Percentiles rank a stretch among this genome's conserved stretches.
phyloP scores from a whole-genome alignment of 805 yeast species.

The Spathaspora hagerdaliae region DNA sequence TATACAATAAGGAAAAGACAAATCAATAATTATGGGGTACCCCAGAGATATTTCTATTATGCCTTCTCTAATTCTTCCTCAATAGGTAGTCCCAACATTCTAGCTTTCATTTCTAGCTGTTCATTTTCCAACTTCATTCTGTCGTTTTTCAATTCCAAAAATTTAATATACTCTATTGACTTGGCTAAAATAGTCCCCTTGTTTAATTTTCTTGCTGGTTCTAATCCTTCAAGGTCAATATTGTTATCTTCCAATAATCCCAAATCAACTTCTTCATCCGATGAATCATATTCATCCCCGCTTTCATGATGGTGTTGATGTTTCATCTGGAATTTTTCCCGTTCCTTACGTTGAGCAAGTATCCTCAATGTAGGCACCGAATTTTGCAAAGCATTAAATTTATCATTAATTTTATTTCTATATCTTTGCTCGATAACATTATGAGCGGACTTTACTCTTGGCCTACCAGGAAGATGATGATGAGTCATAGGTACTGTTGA shows the following conservation, averaged over 20 bases:
- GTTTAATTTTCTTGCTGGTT: slow-evolving; percentile 71
- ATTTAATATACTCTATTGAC: slow-evolving; percentile 76
- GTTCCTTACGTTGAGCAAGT: slow-evolving; percentile 20
- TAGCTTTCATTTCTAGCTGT: slow-evolving; percentile 38
- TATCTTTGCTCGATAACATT: slow-evolving; percentile 42
- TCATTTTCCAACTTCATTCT: slow-evolving; percentile 49
- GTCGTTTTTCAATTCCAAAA: slow-evolving; percentile 58
- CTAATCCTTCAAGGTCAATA: slow-evolving; percentile 62
- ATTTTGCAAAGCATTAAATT: slow-evolving; percentile 34
- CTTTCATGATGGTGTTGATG: slow-evolving; percentile 2
- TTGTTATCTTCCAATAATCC: slow-evolving; percentile 4
- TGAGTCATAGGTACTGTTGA: neutral
- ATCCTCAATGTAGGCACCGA: slow-evolving; percentile 37
- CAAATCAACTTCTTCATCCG: slow-evolving; percentile 7
- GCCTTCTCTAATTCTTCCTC: slow-evolving; percentile 5
- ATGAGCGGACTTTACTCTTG: slow-evolving; percentile 32
- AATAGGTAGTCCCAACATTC: slow-evolving; percentile 27
- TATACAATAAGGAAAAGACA: no score
- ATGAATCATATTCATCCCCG: slow-evolving; percentile 9
- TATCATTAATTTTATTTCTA: slow-evolving; percentile 40
- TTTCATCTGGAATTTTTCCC: slow-evolving; percentile 9
- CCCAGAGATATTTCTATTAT: neutral
- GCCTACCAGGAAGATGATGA: slow-evolving; percentile 10
- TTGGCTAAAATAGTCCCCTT: slow-evolving; percentile 76
- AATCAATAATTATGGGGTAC: no score